Evolutionary conservation across 1,139 yeast species (phyloP).

Genomic region (Lodderomyces orthopsilosis): DNA sequence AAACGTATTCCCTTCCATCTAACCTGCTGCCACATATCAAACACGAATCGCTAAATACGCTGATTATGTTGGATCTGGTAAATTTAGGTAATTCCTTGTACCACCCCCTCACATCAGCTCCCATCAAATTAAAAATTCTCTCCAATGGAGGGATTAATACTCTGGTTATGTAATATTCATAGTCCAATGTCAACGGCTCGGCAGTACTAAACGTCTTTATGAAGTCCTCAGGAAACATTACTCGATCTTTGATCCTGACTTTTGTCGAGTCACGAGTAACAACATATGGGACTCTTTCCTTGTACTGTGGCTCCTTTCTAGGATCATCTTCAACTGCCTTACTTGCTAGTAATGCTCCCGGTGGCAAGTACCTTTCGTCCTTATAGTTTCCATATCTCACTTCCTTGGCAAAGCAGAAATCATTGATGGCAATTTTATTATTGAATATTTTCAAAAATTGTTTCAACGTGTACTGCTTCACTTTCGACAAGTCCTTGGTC

Average conservation of each 20-base stretch:
- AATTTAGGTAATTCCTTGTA: conserved; percentile 61
- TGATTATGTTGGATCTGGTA: conserved; percentile 6
- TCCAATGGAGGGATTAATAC: conserved; percentile 88
- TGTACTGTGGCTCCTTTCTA: conserved; percentile 79
- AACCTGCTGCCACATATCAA: conserved; percentile 23
- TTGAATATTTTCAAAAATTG: conserved; percentile 65
- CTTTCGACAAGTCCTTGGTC: conserved; percentile 64
- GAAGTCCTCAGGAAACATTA: conserved; percentile 75
- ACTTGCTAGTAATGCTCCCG: conserved; percentile 83
- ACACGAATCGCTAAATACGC: conserved; percentile 20
- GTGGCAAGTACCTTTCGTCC: conserved; percentile 70
- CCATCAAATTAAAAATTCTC: conserved; percentile 75
- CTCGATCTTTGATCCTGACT: conserved; percentile 70
- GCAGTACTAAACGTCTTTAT: conserved; percentile 35
- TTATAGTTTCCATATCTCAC: conserved; percentile 84
- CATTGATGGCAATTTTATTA: conserved; percentile 66
- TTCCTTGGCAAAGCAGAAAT: conserved; percentile 89
- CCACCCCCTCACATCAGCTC: conserved; percentile 80
- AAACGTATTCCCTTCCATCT: conserved; percentile 16
- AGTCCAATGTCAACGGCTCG: conserved; percentile 55
- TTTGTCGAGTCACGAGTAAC: conserved; percentile 69
- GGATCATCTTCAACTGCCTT: conserved; percentile 61
- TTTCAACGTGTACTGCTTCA: conserved; percentile 59
- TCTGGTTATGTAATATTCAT: conserved; percentile 79
- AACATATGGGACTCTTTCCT: conserved; percentile 84